Evolutionary conservation across 2,329 filamentous ascomycete genomes (phyloP).

Genomic region (Fusarium ramigenum): DNA sequence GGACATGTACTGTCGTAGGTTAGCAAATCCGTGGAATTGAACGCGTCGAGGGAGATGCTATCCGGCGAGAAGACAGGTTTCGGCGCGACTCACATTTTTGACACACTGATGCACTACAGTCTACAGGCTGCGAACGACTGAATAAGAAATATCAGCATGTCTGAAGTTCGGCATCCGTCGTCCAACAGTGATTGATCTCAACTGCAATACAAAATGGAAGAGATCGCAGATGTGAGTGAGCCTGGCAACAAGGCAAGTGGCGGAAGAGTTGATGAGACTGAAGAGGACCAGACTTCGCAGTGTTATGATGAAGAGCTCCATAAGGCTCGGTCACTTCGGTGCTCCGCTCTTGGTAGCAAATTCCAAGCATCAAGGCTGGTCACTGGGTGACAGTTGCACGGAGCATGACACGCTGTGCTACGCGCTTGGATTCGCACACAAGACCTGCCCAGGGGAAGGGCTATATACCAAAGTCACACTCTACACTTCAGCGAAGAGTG

Average conservation of each 20-base stretch:
- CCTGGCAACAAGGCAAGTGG: accelerated
- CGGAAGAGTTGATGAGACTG: background rate
- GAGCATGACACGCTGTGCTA: too few relatives aligned
- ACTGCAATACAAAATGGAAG: accelerated
- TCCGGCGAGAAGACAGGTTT: background rate
- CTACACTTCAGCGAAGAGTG: slow-evolving; percentile 7
- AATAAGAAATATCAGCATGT: accelerated
- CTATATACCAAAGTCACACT: background rate
- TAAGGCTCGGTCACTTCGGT: background rate
- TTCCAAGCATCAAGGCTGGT: background rate
- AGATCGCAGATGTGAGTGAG: background rate
- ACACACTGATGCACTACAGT: accelerated
- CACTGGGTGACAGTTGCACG: background rate
- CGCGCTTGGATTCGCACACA: too few relatives aligned
- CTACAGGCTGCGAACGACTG: accelerated
- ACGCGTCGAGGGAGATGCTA: accelerated
- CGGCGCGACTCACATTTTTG: background rate
- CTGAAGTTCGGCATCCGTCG: accelerated
- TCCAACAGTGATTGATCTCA: background rate
- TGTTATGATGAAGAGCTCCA: accelerated
- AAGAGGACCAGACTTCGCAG: background rate
- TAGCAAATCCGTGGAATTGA: background rate
- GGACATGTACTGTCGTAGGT: background rate
- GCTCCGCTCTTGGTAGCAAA: background rate
- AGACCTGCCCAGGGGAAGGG: background rate